phyloP scores from a whole-genome alignment of 192 early-diverging fungal species.

The Diversispora epigaea region DNA sequence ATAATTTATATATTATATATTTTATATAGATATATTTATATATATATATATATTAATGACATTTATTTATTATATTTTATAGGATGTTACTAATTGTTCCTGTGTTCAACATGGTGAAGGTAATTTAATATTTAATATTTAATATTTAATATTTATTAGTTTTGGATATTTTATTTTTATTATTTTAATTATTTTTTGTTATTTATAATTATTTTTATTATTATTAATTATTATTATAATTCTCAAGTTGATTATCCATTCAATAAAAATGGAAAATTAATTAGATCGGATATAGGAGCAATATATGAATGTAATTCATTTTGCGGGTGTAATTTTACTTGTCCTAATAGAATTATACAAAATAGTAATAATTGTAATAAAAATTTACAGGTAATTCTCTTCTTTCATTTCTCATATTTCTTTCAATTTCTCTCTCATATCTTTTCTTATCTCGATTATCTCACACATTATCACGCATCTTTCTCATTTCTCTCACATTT shows the following conservation, averaged over 20 bases:
- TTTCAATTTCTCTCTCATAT: not conserved
- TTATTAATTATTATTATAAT: not conserved
- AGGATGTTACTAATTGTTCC: not conserved
- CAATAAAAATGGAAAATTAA: not conserved
- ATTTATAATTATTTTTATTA: not conserved
- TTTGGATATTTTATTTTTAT: not conserved
- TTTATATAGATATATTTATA: not conserved
- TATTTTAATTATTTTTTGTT: not conserved
- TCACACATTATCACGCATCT: not conserved
- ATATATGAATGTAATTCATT: constrained; percentile 24
- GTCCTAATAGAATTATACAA: constrained; percentile 19
- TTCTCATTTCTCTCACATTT: not conserved
- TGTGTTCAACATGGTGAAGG: not conserved
- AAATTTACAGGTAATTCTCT: constrained; percentile 12
- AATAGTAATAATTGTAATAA: not conserved
- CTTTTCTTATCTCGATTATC: too few species aligned
- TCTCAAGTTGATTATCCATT: constrained; percentile 12
- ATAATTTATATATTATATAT: not conserved
- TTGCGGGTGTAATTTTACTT: constrained; percentile 4
- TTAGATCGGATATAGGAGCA: not conserved
- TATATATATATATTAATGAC: not conserved
- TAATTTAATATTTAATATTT: not conserved
- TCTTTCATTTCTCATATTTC: not conserved
- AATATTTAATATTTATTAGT: not conserved
- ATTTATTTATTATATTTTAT: not conserved